Percentiles rank a stretch among this genome's conserved stretches.
Conservation (phyloP, 1,139 yeast genomes). For the Hyphopichia burtonii region DNA sequence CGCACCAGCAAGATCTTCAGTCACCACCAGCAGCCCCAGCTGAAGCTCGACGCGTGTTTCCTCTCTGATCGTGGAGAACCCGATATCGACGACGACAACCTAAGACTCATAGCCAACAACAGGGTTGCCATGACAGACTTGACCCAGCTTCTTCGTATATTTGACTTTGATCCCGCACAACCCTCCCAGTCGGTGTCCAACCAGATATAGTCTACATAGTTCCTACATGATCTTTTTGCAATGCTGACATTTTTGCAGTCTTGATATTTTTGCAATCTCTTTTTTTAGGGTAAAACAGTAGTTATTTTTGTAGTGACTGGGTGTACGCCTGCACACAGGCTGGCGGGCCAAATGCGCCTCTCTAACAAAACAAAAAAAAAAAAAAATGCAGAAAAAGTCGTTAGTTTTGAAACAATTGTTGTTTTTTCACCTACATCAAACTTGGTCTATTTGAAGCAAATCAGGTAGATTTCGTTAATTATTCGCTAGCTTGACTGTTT, state of each 20-base stretch:
- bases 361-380: too few relatives aligned
- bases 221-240: background rate
- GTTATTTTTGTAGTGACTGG: too few relatives aligned
- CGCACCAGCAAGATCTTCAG: conserved; percentile 21
- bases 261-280: too few relatives aligned
- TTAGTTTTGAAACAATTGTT: too few relatives aligned
- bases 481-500: too few relatives aligned
- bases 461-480: too few relatives aligned
- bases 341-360: too few relatives aligned
- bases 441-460: too few relatives aligned
- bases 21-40: background rate
- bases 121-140: conserved; percentile 32
- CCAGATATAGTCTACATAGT: background rate
- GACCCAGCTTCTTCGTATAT: conserved; percentile 20
- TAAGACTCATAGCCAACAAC: conserved; percentile 31
- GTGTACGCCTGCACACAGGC: too few relatives aligned
- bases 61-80: background rate
- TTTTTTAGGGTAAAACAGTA: too few relatives aligned
- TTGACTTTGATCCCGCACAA: conserved; percentile 7
- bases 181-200: background rate
- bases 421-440: too few relatives aligned
- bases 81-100: conserved; percentile 1
- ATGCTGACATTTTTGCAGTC: background rate
- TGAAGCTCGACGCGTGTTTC: background rate
- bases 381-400: too few relatives aligned